Evolutionary conservation across 2,329 filamentous ascomycete genomes (phyloP), one percentile per base, ranked within the genome.

Genomic region (Curvularia hawaiiensis): DNA sequence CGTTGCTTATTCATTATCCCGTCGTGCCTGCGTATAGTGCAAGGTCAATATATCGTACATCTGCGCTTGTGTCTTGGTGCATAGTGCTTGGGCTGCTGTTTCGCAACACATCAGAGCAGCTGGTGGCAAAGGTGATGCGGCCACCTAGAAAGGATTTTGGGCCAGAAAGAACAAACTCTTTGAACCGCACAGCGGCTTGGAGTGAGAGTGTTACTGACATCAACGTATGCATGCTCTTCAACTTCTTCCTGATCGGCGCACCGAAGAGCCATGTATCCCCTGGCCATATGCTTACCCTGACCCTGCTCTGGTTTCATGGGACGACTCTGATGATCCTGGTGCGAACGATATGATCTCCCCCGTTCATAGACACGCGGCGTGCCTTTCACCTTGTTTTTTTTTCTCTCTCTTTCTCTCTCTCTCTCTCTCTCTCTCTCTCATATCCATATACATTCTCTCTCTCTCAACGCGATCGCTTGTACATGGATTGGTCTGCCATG

Each of bases 401-500:
- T 18, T 18, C 18, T 26, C 22, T 41, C 41, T 38, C 16, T 38
- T 16, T 38, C n/a, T 7, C 22, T n/a, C 22, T 43, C 41, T 28
- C 41, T 28, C 31, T 75, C 68, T 7, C 22, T n/a, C 22, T 43
- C 41, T 28, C 41, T 28, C 31, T 75, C 68, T n/a, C n/a, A n/a
- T n/a, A n/a, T n/a, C n/a, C n/a, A 38, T 9, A 18, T 5, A 24
- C 40, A 43, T 16, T 7, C 22, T n/a, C 22, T 43, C 41, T 28
- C 41, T 28, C 31, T 75, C 68, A 77, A 65, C 75, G 70, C 39
- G 72, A 64, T 31, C 75, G 61, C 58, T 77, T 77, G 62, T 75
- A 74, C 65, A 75, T 73, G n/a, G 74, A 66, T 41, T 74, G 71
- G 41, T 77, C 75, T 24, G 71, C 61, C 67, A 76, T 73, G 16